Conservation (phyloP, 1,284 basidiomycete species). For the Wolfiporia cocos region DNA sequence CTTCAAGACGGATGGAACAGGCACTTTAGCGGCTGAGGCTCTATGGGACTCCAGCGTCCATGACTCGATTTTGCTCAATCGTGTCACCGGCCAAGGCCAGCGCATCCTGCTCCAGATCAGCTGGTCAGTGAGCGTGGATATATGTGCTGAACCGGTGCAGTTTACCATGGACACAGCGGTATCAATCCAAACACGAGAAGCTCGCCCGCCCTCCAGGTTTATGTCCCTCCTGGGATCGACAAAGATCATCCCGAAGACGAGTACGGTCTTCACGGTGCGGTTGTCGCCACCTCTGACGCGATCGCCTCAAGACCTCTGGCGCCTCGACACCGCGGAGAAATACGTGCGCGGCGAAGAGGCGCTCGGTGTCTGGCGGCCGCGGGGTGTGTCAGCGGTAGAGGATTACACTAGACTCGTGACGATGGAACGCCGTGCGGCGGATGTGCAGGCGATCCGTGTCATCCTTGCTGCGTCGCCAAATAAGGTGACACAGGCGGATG, state of each 20-base stretch:
- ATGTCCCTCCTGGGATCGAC: conserved; percentile 71
- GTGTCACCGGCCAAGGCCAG: conserved; percentile 74
- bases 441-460: conserved; percentile 85
- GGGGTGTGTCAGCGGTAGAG: conserved; percentile 83
- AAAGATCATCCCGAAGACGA: conserved; percentile 71
- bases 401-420: conserved; percentile 73
- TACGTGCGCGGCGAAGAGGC: conserved; percentile 90
- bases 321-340: conserved; percentile 89
- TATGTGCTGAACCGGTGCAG: conserved; percentile 75
- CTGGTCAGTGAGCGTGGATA: conserved; percentile 80
- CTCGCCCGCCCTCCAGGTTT: conserved; percentile 76
- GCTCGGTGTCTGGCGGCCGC: conserved; percentile 79
- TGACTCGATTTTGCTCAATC: conserved; percentile 82
- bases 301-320: conserved; percentile 87
- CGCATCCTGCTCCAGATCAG: conserved; percentile 75
- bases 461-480: conserved; percentile 57
- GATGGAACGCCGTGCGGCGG: conserved; percentile 71
- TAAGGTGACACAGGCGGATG: conserved; percentile 42
- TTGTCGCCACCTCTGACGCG: conserved; percentile 84
- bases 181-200: conserved; percentile 82
- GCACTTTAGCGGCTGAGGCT: conserved; percentile 60
- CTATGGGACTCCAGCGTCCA: conserved; percentile 95
- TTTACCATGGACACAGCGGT: conserved; percentile 88
- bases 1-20: conserved; percentile 80
- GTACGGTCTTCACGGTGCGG: conserved; percentile 75